Evolutionary conservation across 306 rosid species (phyloP), one percentile per base, ranked within the genome.

Genomic region (Rosa chinensis): DNA sequence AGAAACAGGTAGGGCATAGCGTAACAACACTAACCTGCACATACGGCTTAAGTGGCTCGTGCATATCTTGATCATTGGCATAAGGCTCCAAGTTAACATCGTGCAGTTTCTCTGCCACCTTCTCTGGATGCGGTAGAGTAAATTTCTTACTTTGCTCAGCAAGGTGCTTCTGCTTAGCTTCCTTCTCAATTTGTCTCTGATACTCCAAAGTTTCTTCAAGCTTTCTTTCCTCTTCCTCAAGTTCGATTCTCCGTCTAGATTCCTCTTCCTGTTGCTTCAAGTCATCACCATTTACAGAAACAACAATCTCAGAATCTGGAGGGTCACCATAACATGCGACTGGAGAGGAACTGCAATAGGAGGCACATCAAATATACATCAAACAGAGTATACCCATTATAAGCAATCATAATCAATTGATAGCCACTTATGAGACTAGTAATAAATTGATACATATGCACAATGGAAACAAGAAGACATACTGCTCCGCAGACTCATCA

Each of bases 181-280:
- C 97, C 76, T 90, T 84, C 84, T 93, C 99, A 77, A 93, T 89
- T 82, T 86, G 88, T 59, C 97, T 88, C 73, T 96, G 99, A 81
- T 84, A 90, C 84, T 96, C 96, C 88, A 96, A 87, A 66, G 97
- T 89, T 84, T 93, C 98, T 88, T 93, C 96, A 75, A 96, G 96
- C 86, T 84, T 93, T 86, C 92, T 93, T 84, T 93, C 99, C 81
- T 93, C 98, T 79, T 80, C 97, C 88, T 96, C 96, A 55, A 93
- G 88, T 85, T 93, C 97, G 82, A 84, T 86, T 86, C 88, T 89
- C 49, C 86, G 91, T 83, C 92, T 91, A 80, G 84, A 79, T 78
- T 93, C 98, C 84, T 88, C 98, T 35, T 96, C 97, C 70, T 74
- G 87, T 72, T 81, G 97, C 81, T 87, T 90, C 81, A 89, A 81